Evolutionary conservation across 345 rosid genomes (phyloP), one percentile per base, ranked within the genome.

Genomic region (Linum usitatissimum): DNA sequence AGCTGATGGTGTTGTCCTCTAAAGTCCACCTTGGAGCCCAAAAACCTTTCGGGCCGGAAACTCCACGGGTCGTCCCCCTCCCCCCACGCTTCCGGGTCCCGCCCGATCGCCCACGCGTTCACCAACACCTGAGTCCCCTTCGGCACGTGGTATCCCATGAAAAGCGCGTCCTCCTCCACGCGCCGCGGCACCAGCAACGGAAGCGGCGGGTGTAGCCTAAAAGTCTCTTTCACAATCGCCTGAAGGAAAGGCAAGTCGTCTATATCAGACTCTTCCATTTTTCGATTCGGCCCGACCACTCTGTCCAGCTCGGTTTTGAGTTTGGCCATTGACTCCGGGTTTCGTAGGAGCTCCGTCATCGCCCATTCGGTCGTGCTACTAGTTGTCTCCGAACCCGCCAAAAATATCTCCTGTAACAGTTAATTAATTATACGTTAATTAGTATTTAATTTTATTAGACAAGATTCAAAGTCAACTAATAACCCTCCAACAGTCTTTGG

Each of bases 311-410:
- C 92, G 15, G 68, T 70, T 70, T 84, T 77, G 49, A 69, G 88
- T 65, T 76, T 77, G 48, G 45, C 48, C 80, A 84, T 66, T 30
- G 73, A 54, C 2, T 78, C 69, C 0, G 80, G 85, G 53, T 77
- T 72, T 57, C 74, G 64, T 3, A 88, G 63, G 49, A 88, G 85
- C 68, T 88, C 90, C 0, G 88, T 71, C 66, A 86, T 1, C 45
- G 90, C 88, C 90, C 96, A 86, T 63, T 86, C 96, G 9, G 76
- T 64, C 7, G 84, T 82, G 70, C 80, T 73, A 39, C 86, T 76
- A 38, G 81, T 82, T 36, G 88, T 88, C 55, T 81, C 92, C 55
- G 84, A 48, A 17, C 86, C 86, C 6, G 85, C 88, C 53, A 81
- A 0, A 66, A 86, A 80, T 61, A 88, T 67, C 71, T 88, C 93